Base-by-base conservation (phyloP, 768 basidiomycete species). In the Galerina sulciceps region DNA sequence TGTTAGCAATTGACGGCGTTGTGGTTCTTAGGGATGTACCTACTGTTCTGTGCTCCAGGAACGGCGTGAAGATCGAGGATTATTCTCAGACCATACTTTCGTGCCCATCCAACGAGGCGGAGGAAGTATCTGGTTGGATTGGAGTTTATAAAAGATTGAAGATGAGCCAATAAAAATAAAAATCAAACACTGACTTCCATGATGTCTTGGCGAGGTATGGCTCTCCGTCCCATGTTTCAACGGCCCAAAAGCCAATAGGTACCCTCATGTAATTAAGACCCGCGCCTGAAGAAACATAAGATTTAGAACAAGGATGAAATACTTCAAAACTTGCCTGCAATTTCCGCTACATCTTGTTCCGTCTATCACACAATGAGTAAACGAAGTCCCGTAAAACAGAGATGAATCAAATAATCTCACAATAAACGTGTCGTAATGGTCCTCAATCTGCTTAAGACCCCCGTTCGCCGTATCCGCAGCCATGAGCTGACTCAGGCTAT, bases 181-280 rank as follows among this genome's bases (percentile, higher is more conserved):
- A 14, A 35, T 15, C 13, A 23, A 55, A 52, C 13, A 71, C 81
- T 59, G 69, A 87, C 81, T 83, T 85, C 94, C 94, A 95, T n/a
- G n/a, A n/a, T n/a, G n/a, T n/a, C n/a, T n/a, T n/a, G n/a, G n/a
- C n/a, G n/a, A n/a, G n/a, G n/a, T 87, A 95, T 6, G 94, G 93
- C 70, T 95, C 93, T 20, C 82, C 84, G 20, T 76, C 73, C 79
- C 85, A 86, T 8, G 83, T 87, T 63, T 92, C 89, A 65, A 95
- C 86, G 5, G 90, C 90, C 94, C 94, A 96, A 74, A 85, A 95
- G 1, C 89, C 85, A 42, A 95, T 81, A 1, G 93, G 91, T 44
- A 95, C 73, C 2, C 93, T 83, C 45, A 96, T 73, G 81, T 88
- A 95, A 74, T 93, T 94, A 44, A 95, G 74, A 5, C 94, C 94